Evolutionary conservation across 176 grass and related monocot genomes (phyloP), one percentile per base, ranked within the genome.

Genomic region (Musa beccarii): DNA sequence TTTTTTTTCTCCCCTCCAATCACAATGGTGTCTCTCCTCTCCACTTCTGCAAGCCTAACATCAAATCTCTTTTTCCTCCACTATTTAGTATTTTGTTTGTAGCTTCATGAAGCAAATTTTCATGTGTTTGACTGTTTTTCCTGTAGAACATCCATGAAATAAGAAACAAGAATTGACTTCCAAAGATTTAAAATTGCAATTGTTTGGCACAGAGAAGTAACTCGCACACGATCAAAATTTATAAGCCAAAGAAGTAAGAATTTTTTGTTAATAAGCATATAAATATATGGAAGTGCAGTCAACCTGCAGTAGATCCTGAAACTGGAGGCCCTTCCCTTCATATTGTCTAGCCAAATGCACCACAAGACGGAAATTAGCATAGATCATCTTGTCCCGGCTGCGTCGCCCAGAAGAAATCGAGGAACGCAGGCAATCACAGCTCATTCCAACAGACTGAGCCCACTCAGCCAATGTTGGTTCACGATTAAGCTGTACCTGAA

Each of bases 381-480:
- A 74, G 53, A 87, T 87, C 83, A 92, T 89, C 89, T 92, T 92
- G 76, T 92, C 89, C 13, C 86, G 77, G 69, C 89, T 86, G n/a
- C 84, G 79, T 49, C 79, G 61, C 50, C 89, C 89, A 21, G 70
- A 64, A 23, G 68, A 80, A 54, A 92, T 54, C 13, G 63, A 84
- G 17, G 79, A 77, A 26, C 84, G 84, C 73, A 92, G 65, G 14
- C 65, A 79, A 74, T 81, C 80, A 75, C 83, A 81, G 77, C 81
- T 89, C 86, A 89, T 86, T 51, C 89, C 89, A 24, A 89, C 89
- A n/a, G 86, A 75, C 20, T 84, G 34, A 84, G 89, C 89, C 89
- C 86, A 92, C 84, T 92, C 89, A 8, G 54, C 66, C 22, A 84
- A 52, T 13, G 89, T 89, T 43, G 86, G 89, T 49, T 92, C 81